Evolutionary conservation across 257 asterid genomes (phyloP), one percentile per base, ranked within the genome.

Genomic region (Perilla frutescens): DNA sequence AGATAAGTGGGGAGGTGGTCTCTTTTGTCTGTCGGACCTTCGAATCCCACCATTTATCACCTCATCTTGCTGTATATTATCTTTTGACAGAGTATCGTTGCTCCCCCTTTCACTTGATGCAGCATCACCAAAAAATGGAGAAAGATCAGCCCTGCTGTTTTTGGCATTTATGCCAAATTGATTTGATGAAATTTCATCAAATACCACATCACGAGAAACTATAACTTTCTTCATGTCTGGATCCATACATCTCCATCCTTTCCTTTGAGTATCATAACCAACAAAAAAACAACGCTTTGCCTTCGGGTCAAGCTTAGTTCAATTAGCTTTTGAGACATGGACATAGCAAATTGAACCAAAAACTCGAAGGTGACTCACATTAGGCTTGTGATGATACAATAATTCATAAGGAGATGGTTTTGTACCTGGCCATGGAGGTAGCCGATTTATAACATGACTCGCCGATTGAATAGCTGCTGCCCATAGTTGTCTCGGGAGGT

Each of bases 171-270:
- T 20, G 26, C 26, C 26, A 20, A 20, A 20, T 20, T 20, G 26
- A 20, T 20, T 20, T 20, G 26, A 20, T 55, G 39, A 63, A 5
- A 69, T 53, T 20, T 20, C 1, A 1, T 20, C 26, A 20, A 20
- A 20, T 20, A 20, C 26, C 26, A 20, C 26, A 20, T 20, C 26
- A 20, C 26, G 26, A 1, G 26, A 20, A 20, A 20, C 26, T 20
- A 20, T 20, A 20, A 20, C 26, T 20, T 20, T 20, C 26, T 20
- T 20, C 1, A 0, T 20, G 26, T 62, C 10, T n/a, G 53, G 64
- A 74, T 77, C 71, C 76, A 77, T 74, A 41, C 77, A 68, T 29
- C 44, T 67, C 82, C 76, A 81, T 1, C 76, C 72, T 63, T 69
- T 77, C 15, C 58, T 69, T 14, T 45, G 44, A 34, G 56, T 37